Conservation (phyloP, 164 flowering plant genomes). For the Buxus sempervirens region DNA sequence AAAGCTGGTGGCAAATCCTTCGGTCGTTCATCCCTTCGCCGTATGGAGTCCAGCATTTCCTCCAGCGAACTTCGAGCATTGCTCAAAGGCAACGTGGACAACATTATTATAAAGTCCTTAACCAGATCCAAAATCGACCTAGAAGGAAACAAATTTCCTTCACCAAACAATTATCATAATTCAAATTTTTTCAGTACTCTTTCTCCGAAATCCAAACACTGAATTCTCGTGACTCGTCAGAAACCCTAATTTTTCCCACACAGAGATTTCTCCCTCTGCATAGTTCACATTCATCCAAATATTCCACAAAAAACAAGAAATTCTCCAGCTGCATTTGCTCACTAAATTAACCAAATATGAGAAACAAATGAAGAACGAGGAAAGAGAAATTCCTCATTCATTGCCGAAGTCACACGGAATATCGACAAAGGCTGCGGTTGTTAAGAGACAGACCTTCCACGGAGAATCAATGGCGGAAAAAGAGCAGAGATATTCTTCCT, state of each 20-base stretch:
- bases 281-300: background rate
- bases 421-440: no score
- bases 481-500: background rate
- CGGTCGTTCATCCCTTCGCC: slow-evolving; percentile 58
- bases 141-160: background rate
- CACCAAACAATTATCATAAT: background rate
- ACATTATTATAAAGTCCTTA: slow-evolving; percentile 29
- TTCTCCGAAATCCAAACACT: background rate
- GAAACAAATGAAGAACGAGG: background rate
- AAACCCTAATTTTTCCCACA: background rate
- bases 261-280: background rate
- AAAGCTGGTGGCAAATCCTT: slow-evolving; percentile 85
- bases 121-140: background rate
- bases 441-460: background rate
- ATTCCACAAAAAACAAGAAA: background rate
- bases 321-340: background rate
- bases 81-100: slow-evolving; percentile 46
- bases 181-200: background rate
- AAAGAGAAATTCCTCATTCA: background rate
- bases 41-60: slow-evolving; percentile 85
- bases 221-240: background rate
- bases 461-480: background rate
- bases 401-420: background rate
- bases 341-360: background rate
- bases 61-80: slow-evolving; percentile 72